Evolutionary conservation across 2,329 filamentous ascomycete genomes (phyloP).

Genomic region (Thielaviopsis ethacetica): DNA sequence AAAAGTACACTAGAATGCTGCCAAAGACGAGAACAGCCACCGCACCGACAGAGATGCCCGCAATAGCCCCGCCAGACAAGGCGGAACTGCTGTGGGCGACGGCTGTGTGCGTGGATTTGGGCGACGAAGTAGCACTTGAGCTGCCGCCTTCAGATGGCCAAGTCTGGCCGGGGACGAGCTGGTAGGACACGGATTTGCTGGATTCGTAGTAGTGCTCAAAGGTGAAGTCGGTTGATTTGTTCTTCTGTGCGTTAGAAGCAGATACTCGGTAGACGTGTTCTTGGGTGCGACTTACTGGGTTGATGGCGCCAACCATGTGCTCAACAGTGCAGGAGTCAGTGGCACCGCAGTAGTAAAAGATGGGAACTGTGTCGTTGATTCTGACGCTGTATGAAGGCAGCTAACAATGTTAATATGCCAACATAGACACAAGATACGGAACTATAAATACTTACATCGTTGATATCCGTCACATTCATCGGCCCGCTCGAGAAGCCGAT

Average conservation of each 20-base stretch:
- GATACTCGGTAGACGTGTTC: slow-evolving; percentile 7
- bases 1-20: slow-evolving; percentile 30
- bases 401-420: slow-evolving; percentile 15
- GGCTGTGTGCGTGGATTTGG: slow-evolving; percentile 10
- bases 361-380: slow-evolving; percentile 44
- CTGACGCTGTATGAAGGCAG: slow-evolving; percentile 25
- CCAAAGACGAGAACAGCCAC: slow-evolving; percentile 28
- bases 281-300: slow-evolving; percentile 33
- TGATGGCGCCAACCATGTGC: slow-evolving; percentile 63
- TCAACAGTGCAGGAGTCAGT: slow-evolving; percentile 45
- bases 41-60: slow-evolving; percentile 39
- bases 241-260: neutral
- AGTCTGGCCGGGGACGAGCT: slow-evolving; percentile 38
- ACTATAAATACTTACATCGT: slow-evolving; percentile 23
- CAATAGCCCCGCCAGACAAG: slow-evolving; percentile 33
- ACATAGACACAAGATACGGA: neutral
- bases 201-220: slow-evolving; percentile 30
- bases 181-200: slow-evolving; percentile 31
- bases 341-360: slow-evolving; percentile 56
- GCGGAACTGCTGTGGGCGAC: slow-evolving; percentile 6
- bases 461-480: slow-evolving; percentile 26
- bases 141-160: slow-evolving; percentile 30
- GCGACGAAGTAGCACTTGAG: slow-evolving; percentile 10
- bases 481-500: slow-evolving; percentile 39
- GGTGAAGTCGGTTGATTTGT: slow-evolving; percentile 19